Evolutionary conservation across 2,329 filamentous ascomycete species (phyloP).

Genomic region (Colletotrichum graminicola): DNA sequence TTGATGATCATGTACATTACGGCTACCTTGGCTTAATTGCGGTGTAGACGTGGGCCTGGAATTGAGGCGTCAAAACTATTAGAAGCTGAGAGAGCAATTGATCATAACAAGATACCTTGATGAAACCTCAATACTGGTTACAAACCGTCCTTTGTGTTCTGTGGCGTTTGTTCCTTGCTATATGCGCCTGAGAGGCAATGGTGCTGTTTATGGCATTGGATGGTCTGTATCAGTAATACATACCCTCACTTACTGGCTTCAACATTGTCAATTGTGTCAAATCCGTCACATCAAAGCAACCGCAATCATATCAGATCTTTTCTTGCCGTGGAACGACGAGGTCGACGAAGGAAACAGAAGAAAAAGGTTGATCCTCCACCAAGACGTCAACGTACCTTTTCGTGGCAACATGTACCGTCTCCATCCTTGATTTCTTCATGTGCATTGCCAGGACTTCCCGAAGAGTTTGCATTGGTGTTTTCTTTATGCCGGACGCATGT

Average conservation of each 20-base stretch:
- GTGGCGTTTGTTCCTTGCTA: background rate
- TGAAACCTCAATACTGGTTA: conserved; percentile 23
- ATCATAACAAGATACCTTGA: conserved; percentile 42
- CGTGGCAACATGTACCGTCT: background rate
- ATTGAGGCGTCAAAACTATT: conserved; percentile 40
- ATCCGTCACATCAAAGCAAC: background rate
- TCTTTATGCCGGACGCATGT: background rate
- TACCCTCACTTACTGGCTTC: background rate
- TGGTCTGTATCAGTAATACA: background rate
- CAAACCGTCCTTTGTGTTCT: too few species aligned
- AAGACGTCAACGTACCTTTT: background rate
- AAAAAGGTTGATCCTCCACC: too few species aligned
- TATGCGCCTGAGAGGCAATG: background rate
- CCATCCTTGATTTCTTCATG: background rate
- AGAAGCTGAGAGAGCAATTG: conserved; percentile 42
- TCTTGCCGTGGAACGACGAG: background rate
- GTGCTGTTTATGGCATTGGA: background rate
- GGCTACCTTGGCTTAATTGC: conserved; percentile 39
- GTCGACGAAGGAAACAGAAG: background rate
- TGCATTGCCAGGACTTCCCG: background rate
- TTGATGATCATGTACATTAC: conserved; percentile 42
- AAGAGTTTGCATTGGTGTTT: background rate
- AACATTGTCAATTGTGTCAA: background rate
- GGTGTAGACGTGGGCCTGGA: conserved; percentile 40
- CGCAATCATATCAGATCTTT: background rate